Evolutionary conservation across 169 alveolate genomes (phyloP), one percentile per base, ranked within the genome.

Genomic region (Besnoitia besnoiti): DNA sequence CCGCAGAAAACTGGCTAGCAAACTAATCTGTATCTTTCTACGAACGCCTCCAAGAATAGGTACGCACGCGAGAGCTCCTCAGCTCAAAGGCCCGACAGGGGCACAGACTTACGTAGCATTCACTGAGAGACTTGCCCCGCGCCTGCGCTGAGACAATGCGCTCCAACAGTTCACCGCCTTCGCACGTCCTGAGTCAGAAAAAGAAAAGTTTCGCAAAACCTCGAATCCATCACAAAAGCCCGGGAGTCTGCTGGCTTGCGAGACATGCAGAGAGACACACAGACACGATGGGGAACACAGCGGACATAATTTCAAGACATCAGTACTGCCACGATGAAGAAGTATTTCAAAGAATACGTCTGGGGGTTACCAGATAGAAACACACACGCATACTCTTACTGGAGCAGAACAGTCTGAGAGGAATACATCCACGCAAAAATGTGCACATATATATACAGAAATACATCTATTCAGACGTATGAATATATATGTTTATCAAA

Each of bases 81-180:
- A n/a, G n/a, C n/a, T n/a, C n/a, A n/a, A n/a, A n/a, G n/a, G n/a
- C n/a, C n/a, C n/a, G n/a, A n/a, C n/a, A n/a, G n/a, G n/a, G n/a
- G n/a, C n/a, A n/a, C n/a, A n/a, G n/a, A 39, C 92, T 89, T 30
- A 89, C 92, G 77, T 51, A 47, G 75, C 80, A 30, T 61, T 89
- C 92, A 12, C 85, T 89, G 46, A 89, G 76, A 14, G 92, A 46
- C n/a, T 51, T 49, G n/a, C 92, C 92, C 35, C 73, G 67, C 24
- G 47, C 80, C 51, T 89, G 88, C 33, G 92, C 92, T 12, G 96
- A 96, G 16, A 94, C 95, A 21, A 99, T 97, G 91, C 98, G 97
- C 93, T 98, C 98, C 87, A 98, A 97, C 44, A 99, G 95, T 93
- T 99, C 99, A 10, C 99, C 99, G 44, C 99, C 99, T 46, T 94